Conservation (phyloP, 306 rosid species). For the Alnus rubra region DNA sequence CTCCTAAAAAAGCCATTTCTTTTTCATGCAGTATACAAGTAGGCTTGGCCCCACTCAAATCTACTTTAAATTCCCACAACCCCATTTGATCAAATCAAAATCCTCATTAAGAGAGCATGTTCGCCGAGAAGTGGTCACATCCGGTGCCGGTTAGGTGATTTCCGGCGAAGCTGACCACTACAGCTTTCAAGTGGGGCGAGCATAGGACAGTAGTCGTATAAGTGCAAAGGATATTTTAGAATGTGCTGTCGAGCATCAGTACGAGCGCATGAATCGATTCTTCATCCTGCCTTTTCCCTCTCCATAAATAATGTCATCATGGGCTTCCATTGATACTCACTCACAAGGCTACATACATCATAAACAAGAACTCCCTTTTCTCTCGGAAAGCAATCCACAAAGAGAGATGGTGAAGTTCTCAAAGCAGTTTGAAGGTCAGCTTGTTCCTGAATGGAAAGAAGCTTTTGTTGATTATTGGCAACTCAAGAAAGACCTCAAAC, state of each 20-base stretch:
- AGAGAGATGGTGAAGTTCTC: conserved; percentile 85
- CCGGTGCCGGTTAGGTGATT: conserved; percentile 47
- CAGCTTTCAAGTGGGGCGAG: conserved; percentile 64
- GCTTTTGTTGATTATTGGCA: conserved; percentile 90
- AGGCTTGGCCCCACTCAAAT: conserved; percentile 32
- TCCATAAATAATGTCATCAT: conserved; percentile 62
- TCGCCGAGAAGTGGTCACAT: conserved; percentile 47
- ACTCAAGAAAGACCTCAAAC: conserved; percentile 84
- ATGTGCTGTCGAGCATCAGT: conserved; percentile 91
- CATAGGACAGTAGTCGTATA: conserved; percentile 48
- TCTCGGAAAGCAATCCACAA: conserved; percentile 20
- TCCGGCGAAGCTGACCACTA: conserved; percentile 52
- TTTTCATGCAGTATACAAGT: conserved; percentile 19
- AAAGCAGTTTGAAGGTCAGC: conserved; percentile 89
- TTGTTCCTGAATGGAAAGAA: conserved; percentile 98
- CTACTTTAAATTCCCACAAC: conserved; percentile 51
- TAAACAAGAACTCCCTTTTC: conserved; percentile 5
- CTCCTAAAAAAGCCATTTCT: conserved; percentile 16
- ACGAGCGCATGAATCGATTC: conserved; percentile 52
- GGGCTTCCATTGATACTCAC: conserved; percentile 54
- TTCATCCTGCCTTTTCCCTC: conserved; percentile 32
- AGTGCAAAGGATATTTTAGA: conserved; percentile 78
- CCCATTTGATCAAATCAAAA: conserved; percentile 38
- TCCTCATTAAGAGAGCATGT: conserved; percentile 21
- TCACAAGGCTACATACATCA: conserved; percentile 38